Conservation (phyloP, 1,284 basidiomycete genomes). For the Ustilago hordei region DNA sequence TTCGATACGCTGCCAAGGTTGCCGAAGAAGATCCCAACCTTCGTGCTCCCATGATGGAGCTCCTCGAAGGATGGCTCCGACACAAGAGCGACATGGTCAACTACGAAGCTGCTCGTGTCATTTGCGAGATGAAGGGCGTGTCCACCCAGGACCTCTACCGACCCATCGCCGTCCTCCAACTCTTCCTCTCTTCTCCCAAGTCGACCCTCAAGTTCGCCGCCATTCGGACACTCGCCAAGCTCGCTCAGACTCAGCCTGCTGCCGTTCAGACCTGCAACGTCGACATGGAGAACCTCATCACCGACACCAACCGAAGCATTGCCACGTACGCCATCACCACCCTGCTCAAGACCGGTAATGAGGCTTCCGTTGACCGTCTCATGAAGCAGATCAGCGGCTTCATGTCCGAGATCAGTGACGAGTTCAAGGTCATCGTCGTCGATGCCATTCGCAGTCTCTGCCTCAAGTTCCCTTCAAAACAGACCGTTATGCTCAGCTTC, state of each 20-base stretch:
- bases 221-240: slow-evolving; percentile 88
- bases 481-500: slow-evolving; percentile 77
- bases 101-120: slow-evolving; percentile 95
- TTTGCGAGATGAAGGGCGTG: slow-evolving; percentile 93
- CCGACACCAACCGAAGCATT: slow-evolving; percentile 93
- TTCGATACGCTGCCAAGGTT: slow-evolving; percentile 95
- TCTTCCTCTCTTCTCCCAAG: slow-evolving; percentile 68
- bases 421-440: slow-evolving; percentile 99
- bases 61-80: slow-evolving; percentile 92
- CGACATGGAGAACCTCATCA: slow-evolving; percentile 96
- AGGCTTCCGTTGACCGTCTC: slow-evolving; percentile 96
- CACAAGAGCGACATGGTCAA: slow-evolving; percentile 99
- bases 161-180: slow-evolving; percentile 75
- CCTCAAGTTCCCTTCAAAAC: slow-evolving; percentile 98
- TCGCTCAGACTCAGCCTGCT: slow-evolving; percentile 81
- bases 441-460: slow-evolving; percentile 97
- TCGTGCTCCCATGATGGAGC: slow-evolving; percentile 79
- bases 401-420: slow-evolving; percentile 99
- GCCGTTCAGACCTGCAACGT: slow-evolving; percentile 94
- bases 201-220: slow-evolving; percentile 93
- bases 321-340: slow-evolving; percentile 99
- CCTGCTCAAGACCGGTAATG: slow-evolving; percentile 98
- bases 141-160: slow-evolving; percentile 82
- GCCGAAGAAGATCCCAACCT: slow-evolving; percentile 90
- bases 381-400: slow-evolving; percentile 99